Evolutionary conservation across 2,329 filamentous ascomycete genomes (phyloP).

Genomic region (Aureobasidium sp.): DNA sequence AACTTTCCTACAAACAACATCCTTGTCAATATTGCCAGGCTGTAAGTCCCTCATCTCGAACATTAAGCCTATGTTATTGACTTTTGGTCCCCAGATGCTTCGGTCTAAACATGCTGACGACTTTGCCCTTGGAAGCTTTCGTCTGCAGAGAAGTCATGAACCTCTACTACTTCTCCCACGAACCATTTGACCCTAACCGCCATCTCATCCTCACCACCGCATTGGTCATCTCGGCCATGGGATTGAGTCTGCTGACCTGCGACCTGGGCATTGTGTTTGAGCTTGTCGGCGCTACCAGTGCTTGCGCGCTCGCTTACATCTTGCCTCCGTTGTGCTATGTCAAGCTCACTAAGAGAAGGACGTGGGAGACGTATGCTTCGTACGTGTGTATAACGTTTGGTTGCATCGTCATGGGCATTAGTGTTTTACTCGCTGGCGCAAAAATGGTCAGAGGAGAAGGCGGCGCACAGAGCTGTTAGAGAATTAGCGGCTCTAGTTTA

Average conservation of each 20-base stretch:
- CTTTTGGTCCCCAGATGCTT: conserved; percentile 54
- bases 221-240: conserved; percentile 71
- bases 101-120: conserved; percentile 97
- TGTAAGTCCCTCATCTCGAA: conserved; percentile 37
- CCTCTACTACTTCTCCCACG: conserved; percentile 65
- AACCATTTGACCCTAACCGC: conserved; percentile 72
- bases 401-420: conserved; percentile 69
- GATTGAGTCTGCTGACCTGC: conserved; percentile 74
- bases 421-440: conserved; percentile 60
- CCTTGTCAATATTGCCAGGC: conserved; percentile 87
- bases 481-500: neutral
- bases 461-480: conserved; percentile 12
- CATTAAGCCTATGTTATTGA: neutral
- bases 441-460: conserved; percentile 48
- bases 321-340: conserved; percentile 92
- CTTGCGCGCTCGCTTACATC: conserved; percentile 90
- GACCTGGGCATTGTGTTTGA: conserved; percentile 93
- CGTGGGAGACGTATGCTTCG: conserved; percentile 49
- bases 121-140: conserved; percentile 90
- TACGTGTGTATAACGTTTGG: conserved; percentile 72
- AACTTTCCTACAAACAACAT: conserved; percentile 88
- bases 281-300: conserved; percentile 88
- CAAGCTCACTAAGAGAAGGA: conserved; percentile 69
- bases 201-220: conserved; percentile 80
- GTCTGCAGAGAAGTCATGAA: conserved; percentile 96